Evolutionary conservation across 2,329 filamentous ascomycete species (phyloP).

Genomic region (Blastomyces gilchristii): DNA sequence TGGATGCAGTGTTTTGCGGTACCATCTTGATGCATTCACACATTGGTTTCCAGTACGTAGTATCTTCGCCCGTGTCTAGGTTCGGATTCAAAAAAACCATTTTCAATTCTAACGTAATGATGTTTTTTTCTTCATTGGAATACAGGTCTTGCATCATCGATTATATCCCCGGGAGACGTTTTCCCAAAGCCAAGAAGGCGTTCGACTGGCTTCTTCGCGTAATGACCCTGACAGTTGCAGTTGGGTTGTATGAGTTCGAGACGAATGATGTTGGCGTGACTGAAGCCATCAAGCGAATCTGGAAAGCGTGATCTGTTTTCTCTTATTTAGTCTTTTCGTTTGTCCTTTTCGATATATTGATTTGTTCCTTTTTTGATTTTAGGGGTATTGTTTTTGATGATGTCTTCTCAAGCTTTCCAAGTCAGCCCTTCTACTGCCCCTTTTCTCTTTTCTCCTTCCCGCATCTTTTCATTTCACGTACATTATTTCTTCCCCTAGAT

Average conservation of each 20-base stretch:
- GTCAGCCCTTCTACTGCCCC: not conserved
- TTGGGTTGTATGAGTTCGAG: constrained; percentile 96
- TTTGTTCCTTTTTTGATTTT: constrained; percentile 17
- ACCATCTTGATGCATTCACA: constrained; percentile 84
- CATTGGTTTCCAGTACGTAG: constrained; percentile 73
- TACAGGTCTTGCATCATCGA: constrained; percentile 65
- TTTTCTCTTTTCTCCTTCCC: not conserved
- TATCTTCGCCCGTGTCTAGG: not conserved
- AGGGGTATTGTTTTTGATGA: not conserved
- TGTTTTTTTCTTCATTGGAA: not conserved
- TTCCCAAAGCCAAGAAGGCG: constrained; percentile 56
- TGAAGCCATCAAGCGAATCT: constrained; percentile 77
- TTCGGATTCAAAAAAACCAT: not conserved
- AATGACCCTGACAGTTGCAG: constrained; percentile 67
- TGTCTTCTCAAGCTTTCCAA: not conserved
- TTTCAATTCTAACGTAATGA: constrained; percentile 9
- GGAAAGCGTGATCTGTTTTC: constrained; percentile 53
- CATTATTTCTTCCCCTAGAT: not conserved
- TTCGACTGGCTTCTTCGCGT: constrained; percentile 69
- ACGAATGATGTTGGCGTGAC: constrained; percentile 95
- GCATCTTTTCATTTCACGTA: not conserved
- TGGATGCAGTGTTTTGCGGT: constrained; percentile 77
- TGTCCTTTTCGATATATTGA: constrained; percentile 13
- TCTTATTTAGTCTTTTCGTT: not conserved
- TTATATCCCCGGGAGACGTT: constrained; percentile 67